Conservation (phyloP, 495 filamentous ascomycete genomes). For the Copromyces sp. region DNA sequence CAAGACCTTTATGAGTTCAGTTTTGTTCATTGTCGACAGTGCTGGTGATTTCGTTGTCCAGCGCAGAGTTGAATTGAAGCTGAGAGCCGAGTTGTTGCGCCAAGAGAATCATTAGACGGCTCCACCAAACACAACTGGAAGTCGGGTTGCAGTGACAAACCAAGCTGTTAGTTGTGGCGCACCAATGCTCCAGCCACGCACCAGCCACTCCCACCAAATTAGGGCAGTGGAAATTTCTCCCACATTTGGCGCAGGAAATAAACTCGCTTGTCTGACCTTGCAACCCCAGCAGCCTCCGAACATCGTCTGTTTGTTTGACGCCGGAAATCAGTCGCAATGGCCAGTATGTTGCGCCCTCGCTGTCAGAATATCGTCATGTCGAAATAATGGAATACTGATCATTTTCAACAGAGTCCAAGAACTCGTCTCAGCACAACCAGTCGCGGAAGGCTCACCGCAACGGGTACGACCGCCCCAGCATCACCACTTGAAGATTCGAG, state of each 20-base stretch:
- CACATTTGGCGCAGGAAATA: constrained; percentile 20
- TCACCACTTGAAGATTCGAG: background rate
- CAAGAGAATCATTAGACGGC: background rate
- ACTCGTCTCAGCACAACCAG: constrained; percentile 97
- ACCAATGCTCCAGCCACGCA: constrained; percentile 1
- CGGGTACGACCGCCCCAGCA: constrained; percentile 54
- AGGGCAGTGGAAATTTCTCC: constrained; percentile 22
- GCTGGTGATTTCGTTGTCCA: background rate
- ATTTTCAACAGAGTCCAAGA: constrained; percentile 74
- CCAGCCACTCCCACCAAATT: constrained; percentile 19
- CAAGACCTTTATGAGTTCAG: background rate
- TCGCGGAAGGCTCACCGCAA: constrained; percentile 94
- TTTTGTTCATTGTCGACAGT: background rate
- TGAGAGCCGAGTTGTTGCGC: background rate
- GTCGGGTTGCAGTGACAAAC: background rate
- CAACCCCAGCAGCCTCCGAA: constrained; percentile 13
- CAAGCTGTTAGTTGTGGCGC: background rate
- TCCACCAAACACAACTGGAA: background rate
- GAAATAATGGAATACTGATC: constrained; percentile 10
- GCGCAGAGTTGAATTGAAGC: background rate
- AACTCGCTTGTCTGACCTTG: constrained; percentile 12
- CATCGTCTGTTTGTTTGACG: constrained; percentile 20
- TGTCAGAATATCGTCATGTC: constrained; percentile 1
- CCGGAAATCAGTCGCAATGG: constrained; percentile 36
- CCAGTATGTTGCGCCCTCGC: constrained; percentile 30